Base-by-base conservation (phyloP, 768 basidiomycete genomes). In the Sarcomyxa edulis region DNA sequence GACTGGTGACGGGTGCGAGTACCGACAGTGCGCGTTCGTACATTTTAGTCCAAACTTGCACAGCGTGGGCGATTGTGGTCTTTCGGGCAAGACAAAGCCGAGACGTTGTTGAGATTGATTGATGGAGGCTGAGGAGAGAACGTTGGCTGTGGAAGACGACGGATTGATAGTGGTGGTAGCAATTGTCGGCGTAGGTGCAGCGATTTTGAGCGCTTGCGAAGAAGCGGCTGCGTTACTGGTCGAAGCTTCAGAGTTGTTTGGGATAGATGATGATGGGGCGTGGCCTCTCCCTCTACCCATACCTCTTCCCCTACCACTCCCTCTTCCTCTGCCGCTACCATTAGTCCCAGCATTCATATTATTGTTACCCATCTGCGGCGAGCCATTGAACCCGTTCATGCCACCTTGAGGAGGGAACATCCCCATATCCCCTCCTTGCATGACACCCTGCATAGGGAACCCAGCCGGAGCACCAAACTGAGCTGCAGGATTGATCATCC, bases 21-120 rank as follows among this genome's bases (percentile, higher is more conserved):
- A 98, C 12, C 85, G 73, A 59, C 96, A 99, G 32, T 82, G 71
- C 0, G 85, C 71, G 58, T 97, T 95, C 34, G 84, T 85, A 62
- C 96, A 99, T 48, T 93, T 95, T 16, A 84, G 70, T 8, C 76
- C 81, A 48, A 87, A 98, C 64, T 96, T 96, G 78, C 96, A 99
- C 15, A 99, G 70, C 1, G 86, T 89, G 0, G 89, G 89, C 1
- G 89, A 89, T 49, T 84, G 83, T 1, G 88, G 89, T 22, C 89
- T 74, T 44, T 84, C 80, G n/a, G 84, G 84, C 12, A 78, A 53
- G 3, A 68, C 70, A 51, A 78, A 85, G 3, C 69, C 66, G 34
- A 64, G 53, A 35, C 66, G 68, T 44, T 59, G 60, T 24, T 57
- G 48, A 37, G 61, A 53, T 33, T 9, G 32, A 33, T 33, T 36